Base-by-base conservation (phyloP, 148 eudicot genomes). In the Amaranthus palmeri region DNA sequence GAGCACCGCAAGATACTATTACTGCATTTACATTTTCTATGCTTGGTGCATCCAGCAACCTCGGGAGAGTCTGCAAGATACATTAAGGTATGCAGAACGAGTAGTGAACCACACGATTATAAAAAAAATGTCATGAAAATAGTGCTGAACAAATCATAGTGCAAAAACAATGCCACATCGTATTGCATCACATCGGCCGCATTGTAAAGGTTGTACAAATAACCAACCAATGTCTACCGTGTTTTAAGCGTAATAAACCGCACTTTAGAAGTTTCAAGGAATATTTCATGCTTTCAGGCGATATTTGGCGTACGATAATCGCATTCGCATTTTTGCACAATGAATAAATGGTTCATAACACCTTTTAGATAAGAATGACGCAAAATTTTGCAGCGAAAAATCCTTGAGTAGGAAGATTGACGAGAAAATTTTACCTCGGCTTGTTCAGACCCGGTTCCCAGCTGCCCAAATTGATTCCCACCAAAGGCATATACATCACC, bases 401-500 rank as follows among this genome's bases (percentile, higher is more conserved):
- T 44, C 48, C 42, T 12, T 3, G 45, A 8, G 36, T 4, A 6
- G 15, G 13, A 17, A 52, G 2, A 3, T 47, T 13, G 8, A n/a
- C 8, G 3, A 40, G 15, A 62, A 68, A 14, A 4, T 64, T 65
- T 10, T 84, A 95, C 99, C 99, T 92, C 99, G 18, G 96, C 93
- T 78, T 95, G 97, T 68, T 92, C 99, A 71, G 88, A 80, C 67
- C 93, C 96, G 55, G 96, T 95, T 71, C 99, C 99, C 70, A 95
- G 77, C 83, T 95, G 99, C 44, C 99, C 99, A 86, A 95, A 95
- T 71, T 95, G 99, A 81, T 95, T 95, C 25, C 99, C 99, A 36
- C 99, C 99, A 77, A 92, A 95, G 36, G 93, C 72, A 78, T 95
- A 92, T 46, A 95, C 88, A 69, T 82, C 92, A 62, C 97, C 96